phyloP scores from a whole-genome alignment of 495 filamentous ascomycete genomes.

The Aspergillus cavernicola region DNA sequence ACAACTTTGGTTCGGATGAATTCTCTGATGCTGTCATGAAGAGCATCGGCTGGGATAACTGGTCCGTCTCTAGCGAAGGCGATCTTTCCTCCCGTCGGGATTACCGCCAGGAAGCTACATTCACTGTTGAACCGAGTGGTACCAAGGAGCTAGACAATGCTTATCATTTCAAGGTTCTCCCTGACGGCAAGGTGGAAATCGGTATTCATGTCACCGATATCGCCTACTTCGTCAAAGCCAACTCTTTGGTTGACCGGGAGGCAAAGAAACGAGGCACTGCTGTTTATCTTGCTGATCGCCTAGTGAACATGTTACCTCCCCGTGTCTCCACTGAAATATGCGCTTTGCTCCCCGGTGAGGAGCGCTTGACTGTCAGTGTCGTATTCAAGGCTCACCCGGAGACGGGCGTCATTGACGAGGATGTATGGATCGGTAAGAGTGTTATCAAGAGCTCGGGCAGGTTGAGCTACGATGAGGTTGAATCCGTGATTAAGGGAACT shows the following conservation, averaged over 20 bases:
- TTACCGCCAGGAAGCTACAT: conserved; percentile 84
- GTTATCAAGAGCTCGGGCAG: conserved; percentile 88
- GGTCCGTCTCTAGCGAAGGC: conserved; percentile 78
- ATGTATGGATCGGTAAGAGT: conserved; percentile 90
- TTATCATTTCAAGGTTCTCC: conserved; percentile 78
- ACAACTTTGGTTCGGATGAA: conserved; percentile 97
- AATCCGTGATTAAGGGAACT: conserved; percentile 65
- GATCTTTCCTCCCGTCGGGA: conserved; percentile 80
- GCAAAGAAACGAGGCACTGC: conserved; percentile 97
- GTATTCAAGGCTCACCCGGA: conserved; percentile 82
- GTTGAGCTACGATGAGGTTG: conserved; percentile 78
- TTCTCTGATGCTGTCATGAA: conserved; percentile 95
- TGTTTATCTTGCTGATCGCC: conserved; percentile 86
- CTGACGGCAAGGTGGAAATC: conserved; percentile 84
- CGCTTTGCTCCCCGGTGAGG: conserved; percentile 78
- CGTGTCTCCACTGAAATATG: conserved; percentile 82
- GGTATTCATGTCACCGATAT: conserved; percentile 96
- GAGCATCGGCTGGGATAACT: conserved; percentile 87
- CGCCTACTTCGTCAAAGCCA: conserved; percentile 93
- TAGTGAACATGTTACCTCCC: conserved; percentile 85
- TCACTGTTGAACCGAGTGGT: conserved; percentile 85
- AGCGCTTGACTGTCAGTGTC: conserved; percentile 86
- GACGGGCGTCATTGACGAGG: conserved; percentile 69
- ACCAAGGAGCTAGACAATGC: conserved; percentile 85
- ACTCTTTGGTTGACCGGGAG: conserved; percentile 94